These are phyloP conservation scores for Linum trigynum DNA, from an alignment of 345 rosid genomes.

Conservation along the genomic window DNA sequence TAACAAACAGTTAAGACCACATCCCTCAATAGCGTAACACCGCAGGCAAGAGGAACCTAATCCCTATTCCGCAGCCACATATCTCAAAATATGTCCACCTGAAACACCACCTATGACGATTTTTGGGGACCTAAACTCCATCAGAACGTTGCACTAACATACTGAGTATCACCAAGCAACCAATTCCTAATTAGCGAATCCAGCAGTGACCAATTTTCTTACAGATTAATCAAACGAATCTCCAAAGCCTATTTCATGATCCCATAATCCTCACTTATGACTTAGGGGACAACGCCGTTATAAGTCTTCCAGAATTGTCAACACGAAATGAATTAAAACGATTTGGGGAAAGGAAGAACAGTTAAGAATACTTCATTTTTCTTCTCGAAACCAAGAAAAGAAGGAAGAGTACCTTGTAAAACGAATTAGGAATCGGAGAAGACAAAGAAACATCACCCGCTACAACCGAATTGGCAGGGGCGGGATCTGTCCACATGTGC, in stretches of 20 bases:
- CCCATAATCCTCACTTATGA: no score
- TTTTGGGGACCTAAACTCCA: background rate
- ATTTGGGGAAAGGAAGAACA: background rate
- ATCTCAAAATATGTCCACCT: background rate
- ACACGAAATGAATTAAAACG: background rate
- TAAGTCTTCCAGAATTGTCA: no score
- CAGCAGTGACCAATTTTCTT: background rate
- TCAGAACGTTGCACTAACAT: background rate
- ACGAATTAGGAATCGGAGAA: slow-evolving; percentile 33
- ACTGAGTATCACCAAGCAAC: background rate
- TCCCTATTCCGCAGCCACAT: background rate
- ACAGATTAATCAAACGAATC: background rate
- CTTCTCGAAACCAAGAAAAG: background rate
- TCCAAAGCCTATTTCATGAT: background rate
- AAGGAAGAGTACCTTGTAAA: slow-evolving; percentile 41
- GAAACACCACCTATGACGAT: background rate
- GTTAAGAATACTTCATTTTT: background rate
- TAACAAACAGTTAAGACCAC: background rate
- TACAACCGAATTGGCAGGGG: slow-evolving; percentile 21
- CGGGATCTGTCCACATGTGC: slow-evolving; percentile 27
- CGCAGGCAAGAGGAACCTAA: background rate
- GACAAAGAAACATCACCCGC: slow-evolving; percentile 23
- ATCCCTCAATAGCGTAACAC: background rate
- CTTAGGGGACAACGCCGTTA: background rate
- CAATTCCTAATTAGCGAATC: background rate